Evolutionary conservation across 768 basidiomycete species (phyloP).

Genomic region (Coprinellus micaceus): DNA sequence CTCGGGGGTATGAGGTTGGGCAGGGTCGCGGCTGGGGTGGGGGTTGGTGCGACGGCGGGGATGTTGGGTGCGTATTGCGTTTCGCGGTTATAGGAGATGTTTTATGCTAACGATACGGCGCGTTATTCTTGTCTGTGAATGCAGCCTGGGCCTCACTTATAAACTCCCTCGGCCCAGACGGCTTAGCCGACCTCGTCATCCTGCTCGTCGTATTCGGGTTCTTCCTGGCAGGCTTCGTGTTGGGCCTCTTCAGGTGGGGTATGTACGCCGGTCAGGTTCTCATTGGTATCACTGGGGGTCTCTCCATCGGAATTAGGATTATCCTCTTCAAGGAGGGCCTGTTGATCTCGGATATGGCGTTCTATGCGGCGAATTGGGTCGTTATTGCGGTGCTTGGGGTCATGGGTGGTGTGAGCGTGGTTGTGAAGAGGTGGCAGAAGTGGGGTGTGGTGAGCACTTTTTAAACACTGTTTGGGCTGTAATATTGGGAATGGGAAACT

Average conservation of each 20-base stretch:
- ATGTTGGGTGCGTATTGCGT: conserved; percentile 38
- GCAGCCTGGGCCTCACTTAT: conserved; percentile 63
- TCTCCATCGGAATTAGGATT: conserved; percentile 55
- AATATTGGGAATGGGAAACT: too few relatives aligned
- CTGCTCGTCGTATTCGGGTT: conserved; percentile 45
- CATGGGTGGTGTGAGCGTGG: conserved; percentile 37
- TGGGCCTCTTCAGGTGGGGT: conserved; percentile 55
- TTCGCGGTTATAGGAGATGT: too few relatives aligned
- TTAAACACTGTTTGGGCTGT: not conserved
- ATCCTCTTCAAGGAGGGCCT: conserved; percentile 48
- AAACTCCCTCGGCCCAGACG: conserved; percentile 47
- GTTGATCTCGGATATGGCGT: conserved; percentile 32
- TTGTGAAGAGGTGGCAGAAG: conserved; percentile 38
- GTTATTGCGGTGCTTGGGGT: conserved; percentile 45
- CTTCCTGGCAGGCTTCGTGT: conserved; percentile 46
- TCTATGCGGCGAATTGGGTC: conserved; percentile 49
- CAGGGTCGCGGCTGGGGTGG: conserved; percentile 53
- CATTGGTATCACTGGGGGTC: conserved; percentile 51
- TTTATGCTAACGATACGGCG: too few relatives aligned
- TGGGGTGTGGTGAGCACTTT: conserved; percentile 45
- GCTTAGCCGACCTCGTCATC: conserved; percentile 50
- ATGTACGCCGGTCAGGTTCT: conserved; percentile 33
- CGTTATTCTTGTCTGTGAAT: not conserved
- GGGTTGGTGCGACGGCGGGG: conserved; percentile 47
- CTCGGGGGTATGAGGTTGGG: conserved; percentile 55